phyloP scores from a whole-genome alignment of 768 basidiomycete species.

The Boletus sp. region DNA sequence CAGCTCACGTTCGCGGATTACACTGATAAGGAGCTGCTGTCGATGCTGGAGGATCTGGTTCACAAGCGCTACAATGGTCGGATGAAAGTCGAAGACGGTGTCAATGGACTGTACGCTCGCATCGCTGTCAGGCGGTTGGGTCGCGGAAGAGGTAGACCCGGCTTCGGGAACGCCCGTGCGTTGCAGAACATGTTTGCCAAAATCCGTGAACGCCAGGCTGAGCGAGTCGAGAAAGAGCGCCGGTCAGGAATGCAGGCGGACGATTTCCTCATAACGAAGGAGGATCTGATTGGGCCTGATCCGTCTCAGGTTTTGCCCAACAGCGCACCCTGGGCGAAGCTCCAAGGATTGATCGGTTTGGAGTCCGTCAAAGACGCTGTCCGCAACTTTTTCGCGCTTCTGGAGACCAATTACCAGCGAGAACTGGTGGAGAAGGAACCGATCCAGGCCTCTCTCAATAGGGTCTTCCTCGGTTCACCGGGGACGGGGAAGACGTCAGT shows the following conservation, averaged over 20 bases:
- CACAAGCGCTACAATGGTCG: slow-evolving; percentile 42
- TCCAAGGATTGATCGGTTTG: slow-evolving; percentile 55
- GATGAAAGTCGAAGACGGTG: slow-evolving; percentile 57
- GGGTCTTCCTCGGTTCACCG: slow-evolving; percentile 65
- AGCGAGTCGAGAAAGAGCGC: slow-evolving; percentile 43
- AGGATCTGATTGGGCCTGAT: slow-evolving; percentile 66
- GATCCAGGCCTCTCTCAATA: slow-evolving; percentile 54
- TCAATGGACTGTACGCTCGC: slow-evolving; percentile 52
- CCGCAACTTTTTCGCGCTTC: slow-evolving; percentile 42
- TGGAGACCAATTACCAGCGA: slow-evolving; percentile 56
- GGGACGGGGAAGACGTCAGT: slow-evolving; percentile 76
- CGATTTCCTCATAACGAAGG: slow-evolving; percentile 49
- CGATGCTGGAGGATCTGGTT: slow-evolving; percentile 51
- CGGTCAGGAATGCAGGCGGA: slow-evolving; percentile 39
- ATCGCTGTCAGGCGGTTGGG: slow-evolving; percentile 61
- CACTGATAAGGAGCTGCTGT: slow-evolving; percentile 49
- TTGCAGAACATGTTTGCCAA: slow-evolving; percentile 49
- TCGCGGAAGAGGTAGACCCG: slow-evolving; percentile 51
- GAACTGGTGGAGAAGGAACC: slow-evolving; percentile 57
- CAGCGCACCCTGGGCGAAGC: slow-evolving; percentile 49
- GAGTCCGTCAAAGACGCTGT: slow-evolving; percentile 56
- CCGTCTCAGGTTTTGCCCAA: slow-evolving; percentile 46
- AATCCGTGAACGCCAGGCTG: slow-evolving; percentile 52
- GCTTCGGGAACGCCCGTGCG: slow-evolving; percentile 70
- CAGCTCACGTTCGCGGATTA: slow-evolving; percentile 62